Percentiles rank a stretch among this genome's conserved stretches.
Evolutionary conservation across 495 filamentous ascomycete genomes (phyloP).

Genomic region (Opeltia flavorubescens): DNA sequence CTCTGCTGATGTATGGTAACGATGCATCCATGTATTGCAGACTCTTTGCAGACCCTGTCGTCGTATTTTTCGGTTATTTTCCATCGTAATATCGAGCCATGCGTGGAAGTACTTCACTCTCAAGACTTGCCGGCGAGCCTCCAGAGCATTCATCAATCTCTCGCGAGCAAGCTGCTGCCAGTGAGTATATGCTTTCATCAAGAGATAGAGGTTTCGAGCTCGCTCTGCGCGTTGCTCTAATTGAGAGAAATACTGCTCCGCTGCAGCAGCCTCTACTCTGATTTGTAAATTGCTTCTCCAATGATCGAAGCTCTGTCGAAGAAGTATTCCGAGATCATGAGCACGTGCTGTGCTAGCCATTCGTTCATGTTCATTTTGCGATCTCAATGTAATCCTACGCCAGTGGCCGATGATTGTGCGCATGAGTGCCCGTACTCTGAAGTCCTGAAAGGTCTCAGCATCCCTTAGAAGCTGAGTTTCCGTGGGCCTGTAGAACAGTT

Average conservation of each 20-base stretch:
- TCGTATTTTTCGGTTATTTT: slow-evolving; percentile 54
- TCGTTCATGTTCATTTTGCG: slow-evolving; percentile 27
- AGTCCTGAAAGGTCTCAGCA: slow-evolving; percentile 44
- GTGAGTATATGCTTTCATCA: slow-evolving; percentile 60
- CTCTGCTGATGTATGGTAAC: slow-evolving; percentile 20
- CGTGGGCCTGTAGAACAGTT: slow-evolving; percentile 37
- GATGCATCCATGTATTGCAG: slow-evolving; percentile 40
- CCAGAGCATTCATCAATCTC: slow-evolving; percentile 40
- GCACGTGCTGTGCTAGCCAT: slow-evolving; percentile 36
- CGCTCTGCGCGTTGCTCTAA: slow-evolving; percentile 45
- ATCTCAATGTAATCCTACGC: slow-evolving; percentile 36
- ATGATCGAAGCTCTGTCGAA: slow-evolving; percentile 41
- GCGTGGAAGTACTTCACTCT: slow-evolving; percentile 60
- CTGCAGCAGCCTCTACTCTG: slow-evolving; percentile 33
- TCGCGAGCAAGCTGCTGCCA: slow-evolving; percentile 54
- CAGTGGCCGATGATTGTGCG: slow-evolving; percentile 37
- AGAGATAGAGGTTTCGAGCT: slow-evolving; percentile 49
- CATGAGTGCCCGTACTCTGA: slow-evolving; percentile 31
- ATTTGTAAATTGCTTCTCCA: slow-evolving; percentile 39
- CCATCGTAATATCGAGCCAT: slow-evolving; percentile 59
- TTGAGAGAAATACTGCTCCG: slow-evolving; percentile 46
- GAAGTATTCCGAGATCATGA: slow-evolving; percentile 37
- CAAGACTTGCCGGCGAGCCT: slow-evolving; percentile 54
- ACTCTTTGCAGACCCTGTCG: slow-evolving; percentile 45
- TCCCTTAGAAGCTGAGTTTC: slow-evolving; percentile 42